Evolutionary conservation across 805 yeast species (phyloP), one percentile per base, ranked within the genome.

Genomic region (Saccharomycopsis sp.): DNA sequence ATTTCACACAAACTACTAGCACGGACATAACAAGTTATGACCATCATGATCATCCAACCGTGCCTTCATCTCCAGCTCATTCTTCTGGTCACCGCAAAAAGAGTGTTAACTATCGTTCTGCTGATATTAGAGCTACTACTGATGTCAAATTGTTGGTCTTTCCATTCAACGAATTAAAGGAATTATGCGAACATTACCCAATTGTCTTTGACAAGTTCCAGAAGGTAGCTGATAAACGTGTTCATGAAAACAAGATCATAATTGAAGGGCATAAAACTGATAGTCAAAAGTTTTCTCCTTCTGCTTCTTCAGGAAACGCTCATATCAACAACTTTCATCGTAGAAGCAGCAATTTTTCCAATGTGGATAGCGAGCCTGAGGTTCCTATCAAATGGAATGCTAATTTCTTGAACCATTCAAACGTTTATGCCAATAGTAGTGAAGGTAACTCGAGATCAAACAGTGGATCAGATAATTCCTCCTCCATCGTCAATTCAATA

Each of bases 41-140:
- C 7, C 49, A 44, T 44, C 49, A 44, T 12, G 12, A 44, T 17
- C 20, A 12, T 17, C 49, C 49, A 3, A 7, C 12, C 7, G 19
- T 8, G 22, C 7, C 19, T 7, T n/a, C 19, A 44, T 3, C 22
- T n/a, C 22, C 5, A 7, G 49, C 49, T 3, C 19, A 8, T 44
- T 29, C 38, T 29, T 29, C 38, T 29, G 7, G 22, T 7, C 22
- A 17, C 19, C 12, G 22, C 49, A n/a, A 44, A 17, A 44, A 44
- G n/a, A 52, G 47, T 9, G 47, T 47, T 7, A 57, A 51, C 2
- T 12, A 25, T 5, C 70, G 92, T 63, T 78, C 84, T 50, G 92
- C 91, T 0, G 81, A 81, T 59, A 83, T 87, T 38, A 74, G 91
- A 60, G 76, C 90, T 0, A 79, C 84, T 12, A 73, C 83, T 2